These are phyloP conservation scores for Yamadazyma nakazawae DNA, from an alignment of 805 yeast genomes.

Conservation along the genomic window DNA sequence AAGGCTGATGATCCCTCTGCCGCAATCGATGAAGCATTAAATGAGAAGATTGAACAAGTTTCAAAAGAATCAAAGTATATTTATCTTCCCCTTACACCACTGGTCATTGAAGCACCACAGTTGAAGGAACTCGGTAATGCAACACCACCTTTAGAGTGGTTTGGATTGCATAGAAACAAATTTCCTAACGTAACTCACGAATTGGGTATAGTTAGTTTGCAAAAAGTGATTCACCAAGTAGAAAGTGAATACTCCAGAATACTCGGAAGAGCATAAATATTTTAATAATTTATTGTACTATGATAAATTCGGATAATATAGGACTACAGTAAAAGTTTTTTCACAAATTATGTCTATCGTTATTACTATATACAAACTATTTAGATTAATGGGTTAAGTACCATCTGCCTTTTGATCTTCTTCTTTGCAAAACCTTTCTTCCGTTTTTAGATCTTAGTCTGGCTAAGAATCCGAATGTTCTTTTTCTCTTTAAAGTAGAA, in stretches of 20 bases:
- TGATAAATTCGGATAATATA: too few species aligned
- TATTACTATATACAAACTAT: slow-evolving; percentile 4
- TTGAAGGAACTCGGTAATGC: slow-evolving; percentile 91
- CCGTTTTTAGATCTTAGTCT: slow-evolving; percentile 75
- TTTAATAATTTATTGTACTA: too few species aligned
- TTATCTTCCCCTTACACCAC: slow-evolving; percentile 67
- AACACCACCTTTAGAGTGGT: slow-evolving; percentile 98
- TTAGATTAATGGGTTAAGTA: slow-evolving; percentile 67
- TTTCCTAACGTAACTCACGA: slow-evolving; percentile 89
- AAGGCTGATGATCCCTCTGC: background rate
- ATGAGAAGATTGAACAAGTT: slow-evolving; percentile 36
- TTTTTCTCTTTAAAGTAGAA: slow-evolving; percentile 82
- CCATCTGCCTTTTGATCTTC: slow-evolving; percentile 93
- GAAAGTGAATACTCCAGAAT: slow-evolving; percentile 51
- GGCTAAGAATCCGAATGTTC: slow-evolving; percentile 85
- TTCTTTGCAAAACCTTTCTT: slow-evolving; percentile 69
- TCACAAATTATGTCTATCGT: background rate
- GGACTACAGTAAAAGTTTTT: background rate
- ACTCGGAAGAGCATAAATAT: slow-evolving; percentile 38
- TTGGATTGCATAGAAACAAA: slow-evolving; percentile 83
- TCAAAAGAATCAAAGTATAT: slow-evolving; percentile 40
- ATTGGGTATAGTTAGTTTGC: slow-evolving; percentile 67
- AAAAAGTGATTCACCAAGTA: slow-evolving; percentile 67
- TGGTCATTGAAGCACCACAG: slow-evolving; percentile 85
- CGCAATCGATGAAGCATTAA: slow-evolving; percentile 35